Conservation (phyloP, 2,329 filamentous ascomycete genomes). For the Hypoxylon sp. region DNA sequence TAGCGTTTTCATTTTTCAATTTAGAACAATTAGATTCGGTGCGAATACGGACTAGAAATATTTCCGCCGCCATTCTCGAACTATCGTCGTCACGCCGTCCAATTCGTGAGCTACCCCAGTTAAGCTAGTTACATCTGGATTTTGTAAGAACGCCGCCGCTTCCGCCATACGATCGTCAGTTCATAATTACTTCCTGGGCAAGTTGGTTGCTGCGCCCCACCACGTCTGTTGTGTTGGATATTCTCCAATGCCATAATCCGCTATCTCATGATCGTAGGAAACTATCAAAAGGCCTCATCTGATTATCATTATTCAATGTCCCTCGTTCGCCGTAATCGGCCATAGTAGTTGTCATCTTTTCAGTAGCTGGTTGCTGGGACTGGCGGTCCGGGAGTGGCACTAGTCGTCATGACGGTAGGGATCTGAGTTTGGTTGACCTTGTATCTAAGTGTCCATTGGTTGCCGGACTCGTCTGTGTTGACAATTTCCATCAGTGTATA, state of each 20-base stretch:
- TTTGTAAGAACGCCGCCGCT: slow-evolving; percentile 33
- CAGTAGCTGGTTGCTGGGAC: slow-evolving; percentile 41
- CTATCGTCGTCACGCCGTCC: slow-evolving; percentile 4
- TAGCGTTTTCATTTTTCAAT: slow-evolving; percentile 4
- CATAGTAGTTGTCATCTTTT: background rate
- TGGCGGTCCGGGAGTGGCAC: slow-evolving; percentile 46
- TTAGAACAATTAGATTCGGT: slow-evolving; percentile 17
- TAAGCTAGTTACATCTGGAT: slow-evolving; percentile 17
- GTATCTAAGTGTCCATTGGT: slow-evolving; percentile 57
- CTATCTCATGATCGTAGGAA: slow-evolving; percentile 23
- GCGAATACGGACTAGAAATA: slow-evolving; percentile 20
- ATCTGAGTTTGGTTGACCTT: slow-evolving; percentile 49
- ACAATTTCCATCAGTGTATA: slow-evolving; percentile 64
- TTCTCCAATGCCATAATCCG: slow-evolving; percentile 22
- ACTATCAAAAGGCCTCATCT: slow-evolving; percentile 14
- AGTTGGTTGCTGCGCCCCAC: slow-evolving; percentile 35
- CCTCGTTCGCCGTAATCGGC: slow-evolving; percentile 15
- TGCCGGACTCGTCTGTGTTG: slow-evolving; percentile 54
- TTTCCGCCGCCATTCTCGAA: slow-evolving; percentile 22
- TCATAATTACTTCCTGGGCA: slow-evolving; percentile 22
- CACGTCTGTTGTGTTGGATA: slow-evolving; percentile 17
- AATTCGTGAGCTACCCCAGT: slow-evolving; percentile 11
- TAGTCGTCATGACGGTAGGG: slow-evolving; percentile 46
- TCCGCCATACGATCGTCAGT: slow-evolving; percentile 35
- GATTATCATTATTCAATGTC: slow-evolving; percentile 14